A percentile compares a stretch with the other conserved stretches of the same genome.
Evolutionary conservation across 305 asterid species (phyloP).

Genomic region (Withania somnifera): DNA sequence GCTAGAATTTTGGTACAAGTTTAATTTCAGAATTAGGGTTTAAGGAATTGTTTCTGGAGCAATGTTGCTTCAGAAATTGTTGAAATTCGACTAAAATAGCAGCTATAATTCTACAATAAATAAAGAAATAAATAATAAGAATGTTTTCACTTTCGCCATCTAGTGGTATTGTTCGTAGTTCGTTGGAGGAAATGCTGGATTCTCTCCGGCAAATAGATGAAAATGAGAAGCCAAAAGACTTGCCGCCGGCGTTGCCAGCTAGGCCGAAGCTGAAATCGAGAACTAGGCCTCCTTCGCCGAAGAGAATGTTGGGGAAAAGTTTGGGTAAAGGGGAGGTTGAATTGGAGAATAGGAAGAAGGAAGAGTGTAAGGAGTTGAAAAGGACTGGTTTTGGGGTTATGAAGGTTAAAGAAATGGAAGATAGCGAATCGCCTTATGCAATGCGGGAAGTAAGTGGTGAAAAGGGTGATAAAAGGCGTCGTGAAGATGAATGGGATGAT

Average conservation of each 20-base stretch:
- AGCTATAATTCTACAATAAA: neutral
- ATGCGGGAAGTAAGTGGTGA: constrained; percentile 11
- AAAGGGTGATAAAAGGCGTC: too few species aligned
- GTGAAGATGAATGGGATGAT: constrained; percentile 37
- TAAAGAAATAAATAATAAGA: neutral
- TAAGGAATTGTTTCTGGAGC: constrained; percentile 23
- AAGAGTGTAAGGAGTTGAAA: constrained; percentile 17
- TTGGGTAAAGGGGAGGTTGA: constrained; percentile 22
- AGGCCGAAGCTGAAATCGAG: constrained; percentile 60
- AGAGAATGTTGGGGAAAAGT: constrained; percentile 40
- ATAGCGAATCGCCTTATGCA: constrained; percentile 40
- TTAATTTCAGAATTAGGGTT: constrained; percentile 24
- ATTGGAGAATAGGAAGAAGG: constrained; percentile 13
- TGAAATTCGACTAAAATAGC: constrained; percentile 7
- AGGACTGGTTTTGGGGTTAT: constrained; percentile 35
- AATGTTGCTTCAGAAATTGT: constrained; percentile 34
- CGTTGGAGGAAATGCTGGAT: constrained; percentile 94
- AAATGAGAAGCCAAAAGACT: constrained; percentile 45
- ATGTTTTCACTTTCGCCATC: constrained; percentile 56
- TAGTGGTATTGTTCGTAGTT: constrained; percentile 49
- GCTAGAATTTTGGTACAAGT: neutral
- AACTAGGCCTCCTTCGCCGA: constrained; percentile 62
- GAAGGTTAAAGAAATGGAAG: constrained; percentile 33
- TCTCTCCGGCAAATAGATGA: constrained; percentile 57
- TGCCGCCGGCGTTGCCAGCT: constrained; percentile 80